A percentile compares a stretch with the other conserved stretches of the same genome.
Conservation (phyloP, 2,329 filamentous ascomycete genomes). For the Aspergillus latus region DNA sequence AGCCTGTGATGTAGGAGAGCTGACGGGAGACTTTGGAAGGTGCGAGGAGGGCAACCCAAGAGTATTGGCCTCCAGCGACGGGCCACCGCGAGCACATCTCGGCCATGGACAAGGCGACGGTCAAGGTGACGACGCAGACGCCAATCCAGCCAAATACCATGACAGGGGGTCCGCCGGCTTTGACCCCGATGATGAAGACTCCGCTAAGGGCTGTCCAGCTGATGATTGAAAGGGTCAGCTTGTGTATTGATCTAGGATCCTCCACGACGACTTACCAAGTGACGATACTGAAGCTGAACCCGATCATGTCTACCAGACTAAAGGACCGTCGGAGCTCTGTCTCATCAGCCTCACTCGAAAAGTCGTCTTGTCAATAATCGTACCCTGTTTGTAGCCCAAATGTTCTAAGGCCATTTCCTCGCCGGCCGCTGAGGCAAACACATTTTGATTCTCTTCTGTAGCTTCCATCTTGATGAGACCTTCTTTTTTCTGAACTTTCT, state of each 20-base stretch:
- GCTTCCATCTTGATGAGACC: neutral
- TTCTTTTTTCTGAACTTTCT: neutral
- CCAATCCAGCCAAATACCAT: slow-evolving; percentile 61
- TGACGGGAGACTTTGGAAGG: slow-evolving; percentile 48
- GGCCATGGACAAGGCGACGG: slow-evolving; percentile 59
- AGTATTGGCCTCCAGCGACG: slow-evolving; percentile 58
- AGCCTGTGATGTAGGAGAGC: slow-evolving; percentile 48
- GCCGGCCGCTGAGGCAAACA: neutral
- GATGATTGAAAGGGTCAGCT: slow-evolving; percentile 22
- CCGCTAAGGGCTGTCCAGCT: slow-evolving; percentile 57
- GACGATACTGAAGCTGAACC: slow-evolving; percentile 60
- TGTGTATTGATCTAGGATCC: neutral
- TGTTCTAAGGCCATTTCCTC: slow-evolving; percentile 41
- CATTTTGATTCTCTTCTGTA: neutral
- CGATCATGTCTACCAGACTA: slow-evolving; percentile 57
- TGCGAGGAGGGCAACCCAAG: slow-evolving; percentile 58
- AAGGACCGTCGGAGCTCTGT: slow-evolving; percentile 59
- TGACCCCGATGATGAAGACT: slow-evolving; percentile 57
- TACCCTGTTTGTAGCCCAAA: slow-evolving; percentile 43
- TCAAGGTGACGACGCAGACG: slow-evolving; percentile 52
- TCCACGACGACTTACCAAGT: slow-evolving; percentile 42
- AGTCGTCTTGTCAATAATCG: neutral
- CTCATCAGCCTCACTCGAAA: neutral
- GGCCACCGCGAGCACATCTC: slow-evolving; percentile 60
- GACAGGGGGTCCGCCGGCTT: slow-evolving; percentile 57